Base-by-base conservation (phyloP, 306 rosid species). In the Rosa lucieae region DNA sequence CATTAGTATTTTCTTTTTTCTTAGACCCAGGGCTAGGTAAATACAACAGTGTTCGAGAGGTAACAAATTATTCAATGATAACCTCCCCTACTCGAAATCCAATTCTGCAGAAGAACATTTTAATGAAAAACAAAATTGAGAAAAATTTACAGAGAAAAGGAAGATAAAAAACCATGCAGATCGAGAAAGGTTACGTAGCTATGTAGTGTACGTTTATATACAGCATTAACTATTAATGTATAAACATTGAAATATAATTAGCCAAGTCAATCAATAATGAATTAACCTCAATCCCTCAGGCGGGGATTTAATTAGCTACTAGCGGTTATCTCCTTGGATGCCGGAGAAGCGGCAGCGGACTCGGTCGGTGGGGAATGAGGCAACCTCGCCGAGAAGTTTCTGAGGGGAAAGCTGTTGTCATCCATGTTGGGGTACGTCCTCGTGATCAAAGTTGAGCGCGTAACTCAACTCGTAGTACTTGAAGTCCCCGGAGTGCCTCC, bases 381-480 rank as follows among this genome's bases (percentile, higher is more conserved):
- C 70, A 90, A 81, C 55, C 96, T 83, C 4, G 89, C 73, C 0
- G 92, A 71, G 89, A 90, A 92, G 78, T 68, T 74, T 55, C 72
- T 79, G 9, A 83, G 53, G 13, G 87, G 92, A 40, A 81, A 70
- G 11, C 46, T 39, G 12, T 8, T 47, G 11, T 69, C 84, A 13
- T 83, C 82, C 5, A 39, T n/a, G 76, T 71, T 47, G 35, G 79
- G 44, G 12, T 84, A 89, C 26, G 82, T 82, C 71, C n/a, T n/a
- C n/a, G n/a, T 89, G 92, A 3, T 94, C 96, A 66, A 94, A 94
- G 72, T 94, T 94, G 29, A 86, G 79, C 0, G 89, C 53, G 71
- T 94, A 92, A 61, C 96, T 92, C 75, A 89, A 82, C 0, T 90
- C 65, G 53, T 94, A 94, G 86, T 94, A 94, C 20, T 70, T 90